Evolutionary conservation across 345 rosid species (phyloP).

Genomic region (Raphanus raphanistrum): DNA sequence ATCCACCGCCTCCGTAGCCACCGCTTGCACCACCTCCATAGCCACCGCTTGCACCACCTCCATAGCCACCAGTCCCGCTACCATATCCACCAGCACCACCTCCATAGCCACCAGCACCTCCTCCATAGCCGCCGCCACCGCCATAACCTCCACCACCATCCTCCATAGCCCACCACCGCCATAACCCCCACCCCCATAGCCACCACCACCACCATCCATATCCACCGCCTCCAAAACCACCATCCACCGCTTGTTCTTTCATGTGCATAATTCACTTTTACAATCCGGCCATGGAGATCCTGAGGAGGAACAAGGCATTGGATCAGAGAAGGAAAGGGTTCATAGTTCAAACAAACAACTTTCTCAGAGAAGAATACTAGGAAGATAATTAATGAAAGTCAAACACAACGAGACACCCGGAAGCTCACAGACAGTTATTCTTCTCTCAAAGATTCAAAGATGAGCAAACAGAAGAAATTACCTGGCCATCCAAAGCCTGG

Average conservation of each 20-base stretch:
- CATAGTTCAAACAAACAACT: background rate
- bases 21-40: conserved; percentile 23
- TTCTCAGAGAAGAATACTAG: background rate
- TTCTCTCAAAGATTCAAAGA: background rate
- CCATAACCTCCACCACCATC: conserved; percentile 14
- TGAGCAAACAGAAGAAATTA: conserved; percentile 28
- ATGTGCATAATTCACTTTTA: conserved; percentile 78
- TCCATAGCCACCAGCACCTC: conserved; percentile 7
- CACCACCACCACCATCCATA: conserved; percentile 21
- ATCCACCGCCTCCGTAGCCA: conserved; percentile 24
- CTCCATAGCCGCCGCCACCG: conserved; percentile 11
- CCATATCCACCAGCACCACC: conserved; percentile 19
- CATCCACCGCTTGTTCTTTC: conserved; percentile 51
- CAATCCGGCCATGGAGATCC: conserved; percentile 77
- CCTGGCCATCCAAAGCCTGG: conserved; percentile 98
- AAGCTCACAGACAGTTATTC: background rate
- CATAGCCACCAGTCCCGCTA: background rate
- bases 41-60: conserved; percentile 15
- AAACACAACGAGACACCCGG: background rate
- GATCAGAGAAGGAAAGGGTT: background rate
- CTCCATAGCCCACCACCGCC: conserved; percentile 37
- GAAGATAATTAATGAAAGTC: background rate
- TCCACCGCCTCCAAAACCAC: conserved; percentile 28
- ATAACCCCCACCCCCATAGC: conserved; percentile 22
- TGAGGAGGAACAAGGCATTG: conserved; percentile 28